Conservation (phyloP, 345 rosid genomes). For the Moringa oleifera region DNA sequence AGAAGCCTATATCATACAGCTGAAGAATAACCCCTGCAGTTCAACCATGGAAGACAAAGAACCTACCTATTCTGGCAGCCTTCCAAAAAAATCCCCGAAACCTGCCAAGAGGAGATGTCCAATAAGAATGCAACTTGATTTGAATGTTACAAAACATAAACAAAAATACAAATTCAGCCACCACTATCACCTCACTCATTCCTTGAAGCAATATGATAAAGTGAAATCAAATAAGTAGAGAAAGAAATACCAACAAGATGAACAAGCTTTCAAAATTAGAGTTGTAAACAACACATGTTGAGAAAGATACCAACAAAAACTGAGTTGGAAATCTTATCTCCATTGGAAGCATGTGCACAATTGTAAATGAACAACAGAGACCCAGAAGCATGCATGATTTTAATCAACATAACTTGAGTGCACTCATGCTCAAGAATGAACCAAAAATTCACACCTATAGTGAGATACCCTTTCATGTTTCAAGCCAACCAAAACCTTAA, state of each 20-base stretch:
- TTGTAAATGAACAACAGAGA: no score
- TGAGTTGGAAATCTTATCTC: neutral
- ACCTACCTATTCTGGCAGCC: constrained; percentile 93
- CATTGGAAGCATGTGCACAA: neutral
- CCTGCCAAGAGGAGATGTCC: constrained; percentile 30
- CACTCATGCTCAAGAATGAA: no score
- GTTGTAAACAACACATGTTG: neutral
- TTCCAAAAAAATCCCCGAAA: constrained; percentile 97
- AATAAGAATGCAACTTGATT: neutral
- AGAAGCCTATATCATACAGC: neutral
- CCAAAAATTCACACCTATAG: no score
- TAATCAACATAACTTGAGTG: no score
- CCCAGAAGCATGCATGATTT: no score
- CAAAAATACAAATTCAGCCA: neutral
- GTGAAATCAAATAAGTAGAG: neutral
- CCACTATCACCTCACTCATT: neutral
- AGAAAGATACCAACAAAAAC: neutral
- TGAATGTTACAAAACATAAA: no score
- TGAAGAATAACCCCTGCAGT: neutral
- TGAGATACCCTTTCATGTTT: no score
- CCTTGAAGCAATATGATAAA: neutral
- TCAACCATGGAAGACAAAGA: no score
- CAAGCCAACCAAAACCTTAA: no score
- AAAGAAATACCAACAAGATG: neutral
- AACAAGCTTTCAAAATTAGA: neutral